A percentile compares a stretch with the other conserved stretches of the same genome.
phyloP scores from a whole-genome alignment of 2,329 filamentous ascomycete species.

The Fusarium sp. region DNA sequence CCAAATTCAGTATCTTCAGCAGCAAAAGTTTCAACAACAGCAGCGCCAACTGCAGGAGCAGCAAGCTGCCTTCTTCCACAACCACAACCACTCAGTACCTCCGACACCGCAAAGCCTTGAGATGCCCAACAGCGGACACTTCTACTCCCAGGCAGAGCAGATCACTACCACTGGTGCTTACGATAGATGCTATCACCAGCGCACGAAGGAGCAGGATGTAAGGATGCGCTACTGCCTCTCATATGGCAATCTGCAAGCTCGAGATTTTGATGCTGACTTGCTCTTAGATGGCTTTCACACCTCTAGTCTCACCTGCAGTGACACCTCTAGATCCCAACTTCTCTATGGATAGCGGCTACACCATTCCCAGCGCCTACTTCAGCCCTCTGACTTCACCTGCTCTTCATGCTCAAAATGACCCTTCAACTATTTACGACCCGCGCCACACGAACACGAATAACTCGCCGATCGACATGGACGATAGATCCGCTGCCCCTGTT shows the following conservation, averaged over 20 bases:
- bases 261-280: slow-evolving; percentile 16
- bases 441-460: slow-evolving; percentile 54
- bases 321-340: slow-evolving; percentile 82
- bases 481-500: slow-evolving; percentile 53
- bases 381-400: slow-evolving; percentile 86
- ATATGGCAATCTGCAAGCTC: not conserved
- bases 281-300: slow-evolving; percentile 78
- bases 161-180: slow-evolving; percentile 68
- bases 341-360: slow-evolving; percentile 67
- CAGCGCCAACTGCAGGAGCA: slow-evolving; percentile 69
- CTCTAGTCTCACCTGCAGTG: slow-evolving; percentile 84
- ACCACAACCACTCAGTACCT: slow-evolving; percentile 72
- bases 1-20: slow-evolving; percentile 73
- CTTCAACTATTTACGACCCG: slow-evolving; percentile 37
- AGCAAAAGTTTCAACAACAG: slow-evolving; percentile 71
- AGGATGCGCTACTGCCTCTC: slow-evolving; percentile 43
- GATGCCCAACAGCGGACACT: slow-evolving; percentile 68
- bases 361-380: slow-evolving; percentile 78
- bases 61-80: slow-evolving; percentile 64
- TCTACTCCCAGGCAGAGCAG: slow-evolving; percentile 68
- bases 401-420: slow-evolving; percentile 66
- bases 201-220: slow-evolving; percentile 75
- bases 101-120: slow-evolving; percentile 86
- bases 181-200: slow-evolving; percentile 71
- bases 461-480: slow-evolving; percentile 69